Percentiles rank a stretch among this genome's conserved stretches.
Conservation (phyloP, 148 eudicot genomes). For the Limonium bicolor region DNA sequence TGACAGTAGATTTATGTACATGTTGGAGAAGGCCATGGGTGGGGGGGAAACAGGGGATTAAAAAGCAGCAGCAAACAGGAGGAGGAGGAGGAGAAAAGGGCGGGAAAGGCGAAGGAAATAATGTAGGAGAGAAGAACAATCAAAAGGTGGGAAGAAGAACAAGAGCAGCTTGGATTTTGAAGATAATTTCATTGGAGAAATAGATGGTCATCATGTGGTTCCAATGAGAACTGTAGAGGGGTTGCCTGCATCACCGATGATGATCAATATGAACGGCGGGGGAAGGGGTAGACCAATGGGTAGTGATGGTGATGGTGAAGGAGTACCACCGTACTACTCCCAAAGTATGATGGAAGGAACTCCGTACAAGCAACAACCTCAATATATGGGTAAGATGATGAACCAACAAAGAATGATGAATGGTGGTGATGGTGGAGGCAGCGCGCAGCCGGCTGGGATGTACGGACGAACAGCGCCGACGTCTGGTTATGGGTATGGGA, state of each 20-base stretch:
- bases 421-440: neutral
- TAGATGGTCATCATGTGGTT: neutral
- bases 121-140: neutral
- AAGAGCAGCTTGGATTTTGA: neutral
- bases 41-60: neutral
- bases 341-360: conserved; percentile 2
- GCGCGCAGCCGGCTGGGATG: conserved; percentile 1
- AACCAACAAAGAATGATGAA: conserved; percentile 5
- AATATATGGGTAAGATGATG: conserved; percentile 6
- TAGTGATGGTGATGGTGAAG: no score
- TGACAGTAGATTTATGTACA: conserved; percentile 15
- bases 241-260: no score
- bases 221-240: no score
- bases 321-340: neutral
- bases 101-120: neutral
- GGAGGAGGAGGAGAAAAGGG: neutral
- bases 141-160: neutral
- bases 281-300: no score
- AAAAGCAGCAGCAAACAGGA: neutral
- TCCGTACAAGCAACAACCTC: conserved; percentile 6
- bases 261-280: conserved; percentile 1
- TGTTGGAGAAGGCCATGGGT: conserved; percentile 17
- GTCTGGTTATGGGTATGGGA: conserved; percentile 1
- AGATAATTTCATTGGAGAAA: no score
- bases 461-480: conserved; percentile 2